Evolutionary conservation across 768 basidiomycete genomes (phyloP).

Genomic region (Cyathus striatus): DNA sequence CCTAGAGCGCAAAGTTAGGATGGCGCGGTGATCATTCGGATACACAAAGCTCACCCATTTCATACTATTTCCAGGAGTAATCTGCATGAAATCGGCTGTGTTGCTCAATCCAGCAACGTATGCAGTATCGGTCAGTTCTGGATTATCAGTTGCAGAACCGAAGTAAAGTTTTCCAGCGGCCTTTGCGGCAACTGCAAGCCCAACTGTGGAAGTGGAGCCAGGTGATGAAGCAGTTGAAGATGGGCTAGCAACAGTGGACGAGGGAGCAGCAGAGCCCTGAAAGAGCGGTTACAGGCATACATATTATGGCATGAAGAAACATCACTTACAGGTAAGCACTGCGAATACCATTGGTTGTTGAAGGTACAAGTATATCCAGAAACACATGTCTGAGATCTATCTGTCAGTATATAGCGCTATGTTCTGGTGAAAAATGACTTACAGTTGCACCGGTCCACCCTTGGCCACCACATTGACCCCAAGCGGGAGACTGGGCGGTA

Average conservation of each 20-base stretch:
- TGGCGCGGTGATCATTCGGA: conserved; percentile 26
- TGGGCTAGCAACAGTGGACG: background rate
- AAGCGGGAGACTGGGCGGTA: conserved; percentile 19
- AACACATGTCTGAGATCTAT: conserved; percentile 26
- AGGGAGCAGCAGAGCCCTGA: conserved; percentile 3
- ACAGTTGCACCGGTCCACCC: conserved; percentile 25
- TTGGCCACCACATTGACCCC: conserved; percentile 28
- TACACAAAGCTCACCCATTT: conserved; percentile 39
- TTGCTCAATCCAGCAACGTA: conserved; percentile 35
- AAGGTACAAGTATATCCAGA: conserved; percentile 32
- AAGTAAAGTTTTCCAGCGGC: conserved; percentile 42
- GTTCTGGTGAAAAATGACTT: background rate
- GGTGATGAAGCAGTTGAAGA: background rate
- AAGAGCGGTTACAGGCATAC: background rate
- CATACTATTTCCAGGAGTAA: conserved; percentile 51
- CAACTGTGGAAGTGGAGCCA: conserved; percentile 35
- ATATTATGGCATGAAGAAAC: background rate
- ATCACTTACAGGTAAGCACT: conserved; percentile 30
- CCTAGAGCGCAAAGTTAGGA: conserved; percentile 24
- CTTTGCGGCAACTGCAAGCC: conserved; percentile 21
- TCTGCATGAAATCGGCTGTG: conserved; percentile 32
- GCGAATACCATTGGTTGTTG: conserved; percentile 37
- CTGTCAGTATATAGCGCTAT: background rate
- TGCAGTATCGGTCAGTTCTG: conserved; percentile 33
- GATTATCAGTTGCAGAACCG: conserved; percentile 45